These are phyloP conservation scores for Diaporthe capsici DNA, from an alignment of 2,329 filamentous ascomycete species.

Conservation along the genomic window DNA sequence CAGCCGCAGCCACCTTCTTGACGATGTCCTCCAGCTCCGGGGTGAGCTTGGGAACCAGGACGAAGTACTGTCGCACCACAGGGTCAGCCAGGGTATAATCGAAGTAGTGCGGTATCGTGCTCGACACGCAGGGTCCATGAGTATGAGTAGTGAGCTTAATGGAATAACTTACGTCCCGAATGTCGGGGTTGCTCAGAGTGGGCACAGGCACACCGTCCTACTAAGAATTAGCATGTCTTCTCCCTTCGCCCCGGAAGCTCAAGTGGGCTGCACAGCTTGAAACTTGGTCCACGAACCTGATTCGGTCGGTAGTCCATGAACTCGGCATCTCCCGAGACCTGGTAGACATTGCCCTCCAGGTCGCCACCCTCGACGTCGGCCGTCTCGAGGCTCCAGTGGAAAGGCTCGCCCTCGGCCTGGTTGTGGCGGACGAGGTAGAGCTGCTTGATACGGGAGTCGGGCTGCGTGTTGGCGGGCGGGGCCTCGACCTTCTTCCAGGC, in stretches of 20 bases:
- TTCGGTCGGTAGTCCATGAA: conserved; percentile 18
- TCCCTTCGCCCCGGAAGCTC: background rate
- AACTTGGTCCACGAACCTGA: background rate
- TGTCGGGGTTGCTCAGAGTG: background rate
- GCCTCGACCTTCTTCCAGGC: conserved; percentile 11
- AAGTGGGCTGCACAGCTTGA: too few relatives aligned
- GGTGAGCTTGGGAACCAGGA: conserved; percentile 5
- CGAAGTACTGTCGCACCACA: background rate
- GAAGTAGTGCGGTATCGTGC: background rate
- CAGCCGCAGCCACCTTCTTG: background rate
- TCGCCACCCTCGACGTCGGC: background rate
- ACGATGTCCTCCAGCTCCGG: background rate
- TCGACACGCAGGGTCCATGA: too few relatives aligned
- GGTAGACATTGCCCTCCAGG: conserved; percentile 13
- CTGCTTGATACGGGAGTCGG: background rate
- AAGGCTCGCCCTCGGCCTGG: background rate
- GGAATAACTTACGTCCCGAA: background rate
- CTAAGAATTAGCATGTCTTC: background rate
- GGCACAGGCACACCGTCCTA: background rate
- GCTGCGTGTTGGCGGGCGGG: background rate
- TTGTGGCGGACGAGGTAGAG: conserved; percentile 21
- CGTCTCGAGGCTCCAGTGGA: conserved; percentile 20
- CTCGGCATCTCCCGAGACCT: conserved; percentile 18
- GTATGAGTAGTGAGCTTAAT: background rate
- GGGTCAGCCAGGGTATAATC: background rate